A percentile compares a stretch with the other conserved stretches of the same genome.
Evolutionary conservation across 176 grass and related monocot species (phyloP).

Genomic region (Thalia dealbata): DNA sequence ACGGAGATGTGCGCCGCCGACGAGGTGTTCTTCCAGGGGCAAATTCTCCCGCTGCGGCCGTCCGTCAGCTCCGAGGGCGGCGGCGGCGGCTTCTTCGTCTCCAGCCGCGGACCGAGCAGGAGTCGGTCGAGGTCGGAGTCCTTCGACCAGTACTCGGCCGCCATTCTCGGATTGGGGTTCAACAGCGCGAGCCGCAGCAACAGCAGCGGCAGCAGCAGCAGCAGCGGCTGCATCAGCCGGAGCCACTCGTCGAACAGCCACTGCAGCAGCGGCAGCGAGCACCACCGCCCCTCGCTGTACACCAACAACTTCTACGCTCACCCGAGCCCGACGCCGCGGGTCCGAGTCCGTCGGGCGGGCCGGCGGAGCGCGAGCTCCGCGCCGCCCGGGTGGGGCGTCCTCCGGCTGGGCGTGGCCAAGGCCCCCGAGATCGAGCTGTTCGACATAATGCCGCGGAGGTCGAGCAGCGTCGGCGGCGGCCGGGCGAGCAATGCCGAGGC

Average conservation of each 20-base stretch:
- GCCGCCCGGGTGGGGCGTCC: conserved; percentile 30
- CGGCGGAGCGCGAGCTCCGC: conserved; percentile 34
- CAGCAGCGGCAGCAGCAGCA: conserved; percentile 54
- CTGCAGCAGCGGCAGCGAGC: conserved; percentile 8
- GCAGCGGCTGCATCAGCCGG: conserved; percentile 46
- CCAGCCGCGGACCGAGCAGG: background rate
- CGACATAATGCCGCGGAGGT: conserved; percentile 7
- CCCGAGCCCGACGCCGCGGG: conserved; percentile 57
- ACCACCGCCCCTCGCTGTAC: conserved; percentile 25
- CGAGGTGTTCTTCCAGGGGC: conserved; percentile 58
- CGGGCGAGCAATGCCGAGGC: conserved; percentile 3
- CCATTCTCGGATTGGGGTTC: conserved; percentile 20
- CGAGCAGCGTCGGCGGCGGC: background rate
- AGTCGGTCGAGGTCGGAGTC: conserved; percentile 28
- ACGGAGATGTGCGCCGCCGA: conserved; percentile 62
- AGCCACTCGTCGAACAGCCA: conserved; percentile 42
- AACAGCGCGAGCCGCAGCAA: conserved; percentile 20
- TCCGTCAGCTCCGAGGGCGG: conserved; percentile 15
- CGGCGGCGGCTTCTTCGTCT: background rate
- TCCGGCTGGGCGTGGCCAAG: conserved; percentile 47
- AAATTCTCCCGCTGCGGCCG: conserved; percentile 45
- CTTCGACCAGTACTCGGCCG: conserved; percentile 19
- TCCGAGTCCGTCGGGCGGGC: conserved; percentile 20
- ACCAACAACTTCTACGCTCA: conserved; percentile 53
- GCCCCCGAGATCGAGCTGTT: conserved; percentile 33